Evolutionary conservation across 352 stramenopile genomes (phyloP).

Genomic region (Elongisporangium senticosum): DNA sequence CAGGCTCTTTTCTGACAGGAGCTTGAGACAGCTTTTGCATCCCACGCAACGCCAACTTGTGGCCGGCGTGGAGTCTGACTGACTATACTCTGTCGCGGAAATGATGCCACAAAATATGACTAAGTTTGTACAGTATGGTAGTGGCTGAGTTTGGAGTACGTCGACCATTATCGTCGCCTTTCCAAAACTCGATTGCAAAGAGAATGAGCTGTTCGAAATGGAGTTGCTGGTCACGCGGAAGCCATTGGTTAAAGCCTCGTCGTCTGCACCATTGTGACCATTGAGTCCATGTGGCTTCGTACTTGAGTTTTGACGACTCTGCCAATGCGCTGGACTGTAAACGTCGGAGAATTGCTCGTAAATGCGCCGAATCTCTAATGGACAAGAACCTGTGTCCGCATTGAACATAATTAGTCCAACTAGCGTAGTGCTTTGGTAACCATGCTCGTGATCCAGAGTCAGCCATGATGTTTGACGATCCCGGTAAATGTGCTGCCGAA

Average conservation of each 20-base stretch:
- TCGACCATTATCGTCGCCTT: neutral
- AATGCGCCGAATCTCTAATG: neutral
- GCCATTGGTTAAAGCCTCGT: neutral
- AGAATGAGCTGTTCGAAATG: neutral
- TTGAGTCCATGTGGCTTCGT: constrained; percentile 1
- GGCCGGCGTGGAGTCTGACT: constrained; percentile 5
- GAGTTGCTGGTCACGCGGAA: neutral
- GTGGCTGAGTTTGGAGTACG: neutral
- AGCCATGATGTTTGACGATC: constrained; percentile 1
- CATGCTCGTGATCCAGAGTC: constrained; percentile 6
- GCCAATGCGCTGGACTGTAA: constrained; percentile 4
- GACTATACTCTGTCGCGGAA: constrained; percentile 1
- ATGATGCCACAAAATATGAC: constrained; percentile 15
- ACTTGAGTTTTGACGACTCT: constrained; percentile 3
- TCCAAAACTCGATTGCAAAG: neutral
- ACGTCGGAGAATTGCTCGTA: constrained; percentile 6
- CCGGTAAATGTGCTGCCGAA: too few relatives aligned
- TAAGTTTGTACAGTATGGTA: constrained; percentile 12
- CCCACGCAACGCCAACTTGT: constrained; percentile 8
- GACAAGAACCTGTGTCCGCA: constrained; percentile 6
- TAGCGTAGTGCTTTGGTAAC: neutral
- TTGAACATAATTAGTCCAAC: constrained; percentile 10
- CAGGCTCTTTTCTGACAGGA: constrained; percentile 4
- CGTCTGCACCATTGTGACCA: constrained; percentile 4
- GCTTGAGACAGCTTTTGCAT: constrained; percentile 9